Conservation (phyloP, 495 filamentous ascomycete species). For the Penicillium ucsense region DNA sequence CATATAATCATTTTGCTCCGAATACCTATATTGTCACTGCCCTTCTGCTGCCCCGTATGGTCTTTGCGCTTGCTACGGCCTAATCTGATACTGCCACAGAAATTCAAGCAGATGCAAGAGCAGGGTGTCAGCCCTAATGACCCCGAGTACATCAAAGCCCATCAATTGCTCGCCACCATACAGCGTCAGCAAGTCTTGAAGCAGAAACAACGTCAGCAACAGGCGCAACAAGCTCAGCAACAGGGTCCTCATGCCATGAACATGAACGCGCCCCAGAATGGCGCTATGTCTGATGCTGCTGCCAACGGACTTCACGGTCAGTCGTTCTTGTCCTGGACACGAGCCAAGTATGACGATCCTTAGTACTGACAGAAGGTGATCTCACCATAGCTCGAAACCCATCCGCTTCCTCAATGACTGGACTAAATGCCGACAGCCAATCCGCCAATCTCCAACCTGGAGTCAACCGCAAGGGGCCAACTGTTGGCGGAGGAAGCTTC, state of each 20-base stretch:
- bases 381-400: conserved; percentile 26
- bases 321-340: background rate
- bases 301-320: conserved; percentile 46
- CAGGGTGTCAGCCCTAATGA: conserved; percentile 63
- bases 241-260: conserved; percentile 10
- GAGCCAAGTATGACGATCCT: too few species aligned
- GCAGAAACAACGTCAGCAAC: conserved; percentile 39
- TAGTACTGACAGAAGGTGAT: background rate
- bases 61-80: background rate
- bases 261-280: conserved; percentile 21
- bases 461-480: conserved; percentile 19
- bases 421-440: conserved; percentile 18
- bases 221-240: conserved; percentile 25
- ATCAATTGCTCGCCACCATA: conserved; percentile 54
- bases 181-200: conserved; percentile 48
- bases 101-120: conserved; percentile 71
- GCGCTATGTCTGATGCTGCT: conserved; percentile 19
- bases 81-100: conserved; percentile 42
- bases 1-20: too few species aligned
- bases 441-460: conserved; percentile 22
- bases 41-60: background rate
- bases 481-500: conserved; percentile 45
- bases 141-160: conserved; percentile 69
- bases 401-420: conserved; percentile 35
- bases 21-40: too few species aligned